Base-by-base conservation (phyloP, 208 protist species). In the Wallacemonas rigidus region DNA sequence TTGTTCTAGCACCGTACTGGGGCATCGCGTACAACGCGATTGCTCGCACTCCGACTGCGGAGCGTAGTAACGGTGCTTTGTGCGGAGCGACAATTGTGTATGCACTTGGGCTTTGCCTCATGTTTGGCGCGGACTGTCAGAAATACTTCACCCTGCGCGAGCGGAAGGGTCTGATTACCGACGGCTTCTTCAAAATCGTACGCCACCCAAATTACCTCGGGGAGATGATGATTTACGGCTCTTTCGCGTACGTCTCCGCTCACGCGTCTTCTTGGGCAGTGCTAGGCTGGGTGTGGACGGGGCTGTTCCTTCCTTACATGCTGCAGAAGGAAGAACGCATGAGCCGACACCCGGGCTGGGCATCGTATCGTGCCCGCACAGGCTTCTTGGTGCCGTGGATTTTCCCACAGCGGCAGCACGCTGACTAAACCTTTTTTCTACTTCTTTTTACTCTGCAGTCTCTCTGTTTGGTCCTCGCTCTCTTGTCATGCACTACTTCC, bases 161-260 rank as follows among this genome's bases (percentile, higher is more conserved):
- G 57, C 69, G 67, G 50, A 83, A 91, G 71, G 84, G 85, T 2
- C 83, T 96, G 14, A 94, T 96, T 47, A 96, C 88, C 1, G 78
- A 95, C 64, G 88, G 89, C 40, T 94, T 96, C 55, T 96, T 94
- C 71, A 78, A 85, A 7, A 84, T 79, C 17, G 82, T 90, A 7
- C 73, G 92, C 7, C 89, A 96, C 67, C 92, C 92, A 9, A 96
- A 96, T 54, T 96, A 96, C 58, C 81, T 96, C 11, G 92, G 92
- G 12, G 92, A 96, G 70, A 88, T 95, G 68, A 88, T 96, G 77
- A 91, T 96, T 65, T 96, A 96, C 65, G 88, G 88, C 35, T 84
- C 87, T 0, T 95, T 96, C 76, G 89, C 89, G 2, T 91, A 79
- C 69, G 78, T 95, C 5, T 91, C 92, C 17, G 67, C 69, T 6